Evolutionary conservation across 2,329 filamentous ascomycete species (phyloP).

Genomic region (Ceratocystis harringtonii): DNA sequence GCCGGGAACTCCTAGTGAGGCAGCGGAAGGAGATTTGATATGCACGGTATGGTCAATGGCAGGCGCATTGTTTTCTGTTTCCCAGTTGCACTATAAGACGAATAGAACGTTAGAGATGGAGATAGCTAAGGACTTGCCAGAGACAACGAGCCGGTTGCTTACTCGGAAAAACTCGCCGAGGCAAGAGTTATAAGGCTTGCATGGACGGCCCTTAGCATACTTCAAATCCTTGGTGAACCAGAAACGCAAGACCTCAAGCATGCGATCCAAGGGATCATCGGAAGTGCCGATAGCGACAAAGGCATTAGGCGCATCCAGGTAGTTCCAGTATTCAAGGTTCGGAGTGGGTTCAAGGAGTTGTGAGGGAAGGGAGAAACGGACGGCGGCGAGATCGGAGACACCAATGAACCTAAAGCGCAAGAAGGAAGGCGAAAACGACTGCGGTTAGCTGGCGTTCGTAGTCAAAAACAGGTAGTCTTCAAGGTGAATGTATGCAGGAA

Average conservation of each 20-base stretch:
- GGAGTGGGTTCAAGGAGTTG: conserved; percentile 92
- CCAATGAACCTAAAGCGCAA: conserved; percentile 62
- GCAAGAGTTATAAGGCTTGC: conserved; percentile 97
- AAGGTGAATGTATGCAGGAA: not conserved
- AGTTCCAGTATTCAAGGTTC: conserved; percentile 98
- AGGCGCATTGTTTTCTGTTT: conserved; percentile 65
- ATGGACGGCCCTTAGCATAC: conserved; percentile 95
- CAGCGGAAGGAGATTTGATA: conserved; percentile 33
- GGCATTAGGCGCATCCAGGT: conserved; percentile 85
- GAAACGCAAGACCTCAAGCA: conserved; percentile 87
- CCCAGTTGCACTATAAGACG: conserved; percentile 68
- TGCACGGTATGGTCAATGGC: conserved; percentile 39
- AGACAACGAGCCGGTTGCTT: conserved; percentile 24
- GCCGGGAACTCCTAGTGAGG: conserved; percentile 38
- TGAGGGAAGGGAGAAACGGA: conserved; percentile 89
- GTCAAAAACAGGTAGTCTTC: not conserved
- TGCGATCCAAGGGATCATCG: conserved; percentile 78
- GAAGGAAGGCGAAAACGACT: not conserved
- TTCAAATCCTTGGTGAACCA: conserved; percentile 99
- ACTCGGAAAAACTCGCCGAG: conserved; percentile 94
- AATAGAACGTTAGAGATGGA: conserved; percentile 1
- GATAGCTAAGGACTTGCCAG: not conserved
- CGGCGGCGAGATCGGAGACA: conserved; percentile 84
- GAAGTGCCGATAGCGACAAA: conserved; percentile 75
- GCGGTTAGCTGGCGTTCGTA: not conserved